Percentiles rank a stretch among this genome's conserved stretches.
These are phyloP conservation scores for Myxozyma kluyveri DNA, from an alignment of 805 yeast genomes.

Conservation along the genomic window DNA sequence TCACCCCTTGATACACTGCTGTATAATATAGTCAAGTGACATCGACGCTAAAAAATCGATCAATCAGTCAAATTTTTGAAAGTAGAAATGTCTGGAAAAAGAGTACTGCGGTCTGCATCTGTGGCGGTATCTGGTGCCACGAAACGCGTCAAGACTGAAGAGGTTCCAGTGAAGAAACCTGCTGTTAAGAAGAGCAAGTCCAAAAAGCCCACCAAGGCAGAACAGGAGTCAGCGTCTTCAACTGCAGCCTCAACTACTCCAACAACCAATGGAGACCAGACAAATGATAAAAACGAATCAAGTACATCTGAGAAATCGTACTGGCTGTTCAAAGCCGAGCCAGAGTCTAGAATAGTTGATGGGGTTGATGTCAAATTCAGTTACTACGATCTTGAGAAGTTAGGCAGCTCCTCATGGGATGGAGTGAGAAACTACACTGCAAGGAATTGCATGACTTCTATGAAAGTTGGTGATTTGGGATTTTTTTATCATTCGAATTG, in stretches of 20 bases:
- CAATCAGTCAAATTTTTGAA: too few relatives aligned
- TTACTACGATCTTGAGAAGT: conserved; percentile 41
- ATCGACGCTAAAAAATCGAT: too few relatives aligned
- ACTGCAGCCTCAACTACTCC: background rate
- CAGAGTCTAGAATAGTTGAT: conserved; percentile 48
- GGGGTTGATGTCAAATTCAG: conserved; percentile 52
- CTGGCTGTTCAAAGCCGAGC: conserved; percentile 61
- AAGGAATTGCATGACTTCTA: conserved; percentile 48
- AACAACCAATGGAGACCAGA: background rate
- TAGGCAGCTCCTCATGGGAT: conserved; percentile 50
- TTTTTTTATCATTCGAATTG: conserved; percentile 59
- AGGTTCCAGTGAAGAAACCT: background rate
- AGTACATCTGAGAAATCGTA: too few relatives aligned
- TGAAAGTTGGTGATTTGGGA: conserved; percentile 49
- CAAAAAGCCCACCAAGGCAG: background rate
- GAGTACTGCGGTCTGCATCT: conserved; percentile 1
- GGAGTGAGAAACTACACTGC: conserved; percentile 63
- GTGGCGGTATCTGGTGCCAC: background rate
- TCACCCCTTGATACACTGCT: too few relatives aligned
- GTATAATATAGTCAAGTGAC: too few relatives aligned
- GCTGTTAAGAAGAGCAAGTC: background rate
- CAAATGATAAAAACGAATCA: background rate
- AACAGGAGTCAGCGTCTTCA: background rate
- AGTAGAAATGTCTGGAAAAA: too few relatives aligned
- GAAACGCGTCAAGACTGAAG: background rate